Percentiles rank a stretch among this genome's conserved stretches.
Conservation (phyloP, 345 rosid species). For the Isatis tinctoria region DNA sequence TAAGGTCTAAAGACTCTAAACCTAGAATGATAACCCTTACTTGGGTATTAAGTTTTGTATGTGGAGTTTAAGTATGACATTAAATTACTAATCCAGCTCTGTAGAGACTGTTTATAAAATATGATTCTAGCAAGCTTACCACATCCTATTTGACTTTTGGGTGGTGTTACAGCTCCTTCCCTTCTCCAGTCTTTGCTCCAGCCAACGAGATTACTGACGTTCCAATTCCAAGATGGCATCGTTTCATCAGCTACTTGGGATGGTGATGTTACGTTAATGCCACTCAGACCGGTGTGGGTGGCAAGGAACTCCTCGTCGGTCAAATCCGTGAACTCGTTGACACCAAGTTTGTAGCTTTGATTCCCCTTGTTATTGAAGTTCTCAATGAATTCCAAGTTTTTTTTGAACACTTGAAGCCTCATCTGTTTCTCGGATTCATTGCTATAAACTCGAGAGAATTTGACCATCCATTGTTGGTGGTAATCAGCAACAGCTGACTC, state of each 20-base stretch:
- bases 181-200: constrained; percentile 35
- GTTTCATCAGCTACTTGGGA: background rate
- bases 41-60: background rate
- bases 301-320: background rate
- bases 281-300: background rate
- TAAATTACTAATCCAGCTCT: background rate
- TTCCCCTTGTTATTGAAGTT: background rate
- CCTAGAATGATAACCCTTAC: background rate
- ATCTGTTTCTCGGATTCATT: background rate
- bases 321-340: background rate
- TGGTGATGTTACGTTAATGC: background rate
- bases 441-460: background rate
- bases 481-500: background rate
- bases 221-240: constrained; percentile 18
- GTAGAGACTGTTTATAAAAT: background rate
- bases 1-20: no score
- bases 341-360: constrained; percentile 1
- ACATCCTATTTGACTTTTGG: constrained; percentile 33
- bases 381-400: background rate
- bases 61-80: background rate
- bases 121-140: constrained; percentile 24
- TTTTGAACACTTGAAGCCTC: background rate
- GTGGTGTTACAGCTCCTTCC: constrained; percentile 37
- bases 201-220: constrained; percentile 4
- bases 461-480: background rate